phyloP scores from a whole-genome alignment of 805 yeast species.

The Candida coleopterorum region DNA sequence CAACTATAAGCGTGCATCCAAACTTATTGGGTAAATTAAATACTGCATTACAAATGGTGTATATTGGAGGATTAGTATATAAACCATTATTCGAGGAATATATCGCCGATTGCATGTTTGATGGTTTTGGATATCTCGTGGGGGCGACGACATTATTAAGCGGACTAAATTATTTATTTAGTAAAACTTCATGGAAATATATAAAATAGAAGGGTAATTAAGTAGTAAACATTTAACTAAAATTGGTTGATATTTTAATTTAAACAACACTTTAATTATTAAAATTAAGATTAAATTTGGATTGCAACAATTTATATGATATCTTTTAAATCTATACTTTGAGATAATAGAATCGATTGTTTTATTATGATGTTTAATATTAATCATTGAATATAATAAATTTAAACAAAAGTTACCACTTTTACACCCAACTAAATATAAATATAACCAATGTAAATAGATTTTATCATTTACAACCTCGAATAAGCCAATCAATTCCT shows the following conservation, averaged over 20 bases:
- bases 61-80: constrained; percentile 52
- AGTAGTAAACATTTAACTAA: constrained; percentile 8
- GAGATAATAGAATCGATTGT: neutral
- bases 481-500: neutral
- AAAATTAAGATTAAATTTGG: constrained; percentile 1
- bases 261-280: constrained; percentile 1
- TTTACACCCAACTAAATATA: constrained; percentile 3
- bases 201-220: constrained; percentile 18
- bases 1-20: constrained; percentile 85
- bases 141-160: constrained; percentile 66
- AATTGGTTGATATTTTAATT: constrained; percentile 1
- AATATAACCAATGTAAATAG: constrained; percentile 7
- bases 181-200: constrained; percentile 63
- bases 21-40: constrained; percentile 81
- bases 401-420: constrained; percentile 7
- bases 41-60: constrained; percentile 89
- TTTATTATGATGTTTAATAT: neutral
- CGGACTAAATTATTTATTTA: constrained; percentile 72
- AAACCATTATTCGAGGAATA: constrained; percentile 27
- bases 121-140: constrained; percentile 24
- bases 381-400: constrained; percentile 1
- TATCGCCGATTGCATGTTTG: constrained; percentile 14
- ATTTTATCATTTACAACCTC: neutral
- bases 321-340: neutral
- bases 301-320: neutral